These are phyloP conservation scores for Plasmodium malariae DNA, from an alignment of 169 alveolate genomes.

Conservation along the genomic window DNA sequence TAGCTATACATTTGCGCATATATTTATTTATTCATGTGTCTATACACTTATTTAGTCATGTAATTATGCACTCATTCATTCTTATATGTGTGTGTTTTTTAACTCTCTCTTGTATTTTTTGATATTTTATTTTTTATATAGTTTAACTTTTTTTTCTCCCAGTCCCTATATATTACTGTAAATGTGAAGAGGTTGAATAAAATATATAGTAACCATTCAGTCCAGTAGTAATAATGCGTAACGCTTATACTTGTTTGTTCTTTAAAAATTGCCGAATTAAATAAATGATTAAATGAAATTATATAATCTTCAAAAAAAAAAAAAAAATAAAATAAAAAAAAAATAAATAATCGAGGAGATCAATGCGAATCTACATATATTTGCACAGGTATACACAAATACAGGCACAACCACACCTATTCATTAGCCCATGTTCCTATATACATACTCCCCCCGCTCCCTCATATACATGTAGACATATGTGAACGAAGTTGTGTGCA, in stretches of 20 bases:
- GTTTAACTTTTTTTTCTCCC: slow-evolving; percentile 25
- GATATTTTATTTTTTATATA: neutral
- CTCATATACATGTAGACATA: neutral
- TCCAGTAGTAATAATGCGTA: slow-evolving; percentile 22
- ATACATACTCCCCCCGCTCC: no score
- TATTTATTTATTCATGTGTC: neutral
- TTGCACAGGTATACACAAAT: neutral
- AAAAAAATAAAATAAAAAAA: neutral
- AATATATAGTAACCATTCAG: slow-evolving; percentile 35
- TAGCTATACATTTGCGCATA: neutral
- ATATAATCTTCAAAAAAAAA: slow-evolving; percentile 32
- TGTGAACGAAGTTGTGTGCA: no score
- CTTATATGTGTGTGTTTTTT: neutral
- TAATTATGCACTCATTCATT: neutral
- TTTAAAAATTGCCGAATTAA: slow-evolving; percentile 34
- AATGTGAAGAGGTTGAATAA: slow-evolving; percentile 14
- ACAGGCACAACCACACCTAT: no score
- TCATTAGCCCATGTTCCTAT: no score
- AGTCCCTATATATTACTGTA: neutral
- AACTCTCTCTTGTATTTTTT: no score
- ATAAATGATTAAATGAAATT: slow-evolving; percentile 13
- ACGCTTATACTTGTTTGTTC: slow-evolving; percentile 15
- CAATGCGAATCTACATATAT: neutral
- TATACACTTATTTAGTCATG: neutral
- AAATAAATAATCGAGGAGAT: neutral